Base-by-base conservation (phyloP, 2,329 filamentous ascomycete genomes). In the Botrytis porri region DNA sequence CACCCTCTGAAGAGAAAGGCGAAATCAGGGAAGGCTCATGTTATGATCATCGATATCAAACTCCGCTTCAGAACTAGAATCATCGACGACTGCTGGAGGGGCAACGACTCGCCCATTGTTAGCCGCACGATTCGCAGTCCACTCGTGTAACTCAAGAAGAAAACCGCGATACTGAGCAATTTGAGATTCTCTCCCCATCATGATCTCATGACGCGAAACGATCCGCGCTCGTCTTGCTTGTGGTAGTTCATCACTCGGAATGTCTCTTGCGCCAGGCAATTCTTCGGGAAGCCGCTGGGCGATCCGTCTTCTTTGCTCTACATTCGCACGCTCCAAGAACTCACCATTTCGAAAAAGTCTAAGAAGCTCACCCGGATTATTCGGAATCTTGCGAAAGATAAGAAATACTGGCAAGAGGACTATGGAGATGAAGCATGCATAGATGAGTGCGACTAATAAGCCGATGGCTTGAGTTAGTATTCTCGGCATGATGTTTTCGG, bases 331-430 rank as follows among this genome's bases (percentile, higher is more conserved):
- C n/a, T n/a, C n/a, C n/a, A n/a, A n/a, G n/a, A n/a, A n/a, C n/a
- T n/a, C n/a, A n/a, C n/a, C n/a, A n/a, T n/a, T n/a, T n/a, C n/a
- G n/a, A n/a, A n/a, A n/a, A n/a, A n/a, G n/a, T n/a, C n/a, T n/a
- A n/a, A n/a, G n/a, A n/a, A 62, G 14, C n/a, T 25, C 12, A 25
- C 35, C 32, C 20, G 22, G 22, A 22, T 0, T 20, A 16, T n/a
- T 61, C 16, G 10, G 35, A n/a, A n/a, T 1, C 22, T 0, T 2
- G 1, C 14, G 3, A 12, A 39, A 25, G 12, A 8, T 0, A n/a
- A n/a, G 20, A 37, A n/a, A 6, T n/a, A 63, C 29, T 2, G 61
- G 61, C 3, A 63, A 1, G 32, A 37, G 18, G 18, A 66, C 12
- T 1, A 66, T 9, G 14, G 22, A n/a, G 63, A 12, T 37, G 14